A percentile compares a stretch with the other conserved stretches of the same genome.
Evolutionary conservation across 495 filamentous ascomycete genomes (phyloP).

Genomic region (Pseudevernia furfuracea): DNA sequence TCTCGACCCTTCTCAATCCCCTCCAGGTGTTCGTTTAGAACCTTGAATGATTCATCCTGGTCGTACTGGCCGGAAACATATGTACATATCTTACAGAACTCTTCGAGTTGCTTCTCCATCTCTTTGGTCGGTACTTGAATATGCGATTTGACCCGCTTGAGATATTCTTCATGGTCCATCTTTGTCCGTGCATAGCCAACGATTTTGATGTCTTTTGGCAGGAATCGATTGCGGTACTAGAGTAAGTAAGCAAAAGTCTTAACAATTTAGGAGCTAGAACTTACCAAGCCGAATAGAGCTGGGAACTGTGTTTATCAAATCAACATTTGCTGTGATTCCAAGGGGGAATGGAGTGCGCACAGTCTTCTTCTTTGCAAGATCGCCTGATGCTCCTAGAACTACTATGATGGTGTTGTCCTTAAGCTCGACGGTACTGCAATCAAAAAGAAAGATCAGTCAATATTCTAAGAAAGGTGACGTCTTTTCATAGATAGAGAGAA

Average conservation of each 20-base stretch:
- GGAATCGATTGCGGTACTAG: slow-evolving; percentile 96
- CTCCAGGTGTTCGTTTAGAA: slow-evolving; percentile 81
- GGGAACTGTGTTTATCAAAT: slow-evolving; percentile 59
- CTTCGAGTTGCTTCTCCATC: slow-evolving; percentile 85
- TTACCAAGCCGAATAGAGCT: slow-evolving; percentile 94
- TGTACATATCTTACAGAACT: slow-evolving; percentile 79
- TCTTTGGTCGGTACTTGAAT: slow-evolving; percentile 99
- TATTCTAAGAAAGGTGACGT: slow-evolving; percentile 7
- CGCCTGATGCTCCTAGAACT: slow-evolving; percentile 92
- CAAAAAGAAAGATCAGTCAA: slow-evolving; percentile 24
- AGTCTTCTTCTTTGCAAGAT: slow-evolving; percentile 99
- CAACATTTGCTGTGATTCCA: slow-evolving; percentile 21
- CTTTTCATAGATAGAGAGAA: slow-evolving; percentile 12
- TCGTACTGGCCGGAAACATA: slow-evolving; percentile 98
- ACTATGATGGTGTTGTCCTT: slow-evolving; percentile 98
- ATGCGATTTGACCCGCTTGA: slow-evolving; percentile 88
- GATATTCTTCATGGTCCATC: slow-evolving; percentile 95
- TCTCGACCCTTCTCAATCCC: slow-evolving; percentile 74
- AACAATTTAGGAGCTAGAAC: slow-evolving; percentile 33
- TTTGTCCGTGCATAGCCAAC: slow-evolving; percentile 98
- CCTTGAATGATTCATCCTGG: slow-evolving; percentile 86
- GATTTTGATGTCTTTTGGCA: slow-evolving; percentile 94
- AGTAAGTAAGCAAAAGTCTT: slow-evolving; percentile 26
- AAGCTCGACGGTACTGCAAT: slow-evolving; percentile 70
- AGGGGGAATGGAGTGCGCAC: slow-evolving; percentile 36